Percentiles rank a stretch among this genome's conserved stretches.
phyloP scores from a whole-genome alignment of 192 early-diverging fungal genomes.

The Spizellomyces punctatus region DNA sequence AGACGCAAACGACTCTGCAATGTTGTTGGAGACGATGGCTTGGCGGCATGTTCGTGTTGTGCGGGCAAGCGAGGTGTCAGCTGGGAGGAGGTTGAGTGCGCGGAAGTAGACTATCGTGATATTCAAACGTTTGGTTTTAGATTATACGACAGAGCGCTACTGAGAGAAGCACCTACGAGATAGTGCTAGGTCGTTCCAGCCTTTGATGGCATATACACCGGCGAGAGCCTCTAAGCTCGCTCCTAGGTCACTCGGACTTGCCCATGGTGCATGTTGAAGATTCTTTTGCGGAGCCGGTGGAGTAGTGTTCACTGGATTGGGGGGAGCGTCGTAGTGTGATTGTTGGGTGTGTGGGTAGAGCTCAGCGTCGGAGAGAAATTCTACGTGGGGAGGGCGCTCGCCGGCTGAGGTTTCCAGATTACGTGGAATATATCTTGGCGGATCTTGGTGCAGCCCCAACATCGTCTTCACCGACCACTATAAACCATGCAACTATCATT shows the following conservation, averaged over 20 bases:
- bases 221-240: constrained; percentile 24
- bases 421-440: background rate
- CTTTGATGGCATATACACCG: constrained; percentile 7
- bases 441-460: constrained; percentile 3
- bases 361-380: background rate
- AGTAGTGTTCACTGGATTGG: background rate
- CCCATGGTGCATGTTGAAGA: constrained; percentile 19
- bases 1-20: constrained; percentile 14
- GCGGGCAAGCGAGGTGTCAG: background rate
- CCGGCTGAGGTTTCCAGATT: background rate
- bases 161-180: background rate
- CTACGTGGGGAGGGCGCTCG: background rate
- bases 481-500: background rate
- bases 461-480: constrained; percentile 23
- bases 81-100: constrained; percentile 10
- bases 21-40: constrained; percentile 29
- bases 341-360: no score
- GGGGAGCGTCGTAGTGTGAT: no score
- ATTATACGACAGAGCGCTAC: background rate
- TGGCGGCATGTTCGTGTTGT: constrained; percentile 6
- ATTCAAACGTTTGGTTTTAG: background rate
- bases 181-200: constrained; percentile 3
- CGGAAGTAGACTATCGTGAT: constrained; percentile 20
- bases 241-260: constrained; percentile 14
- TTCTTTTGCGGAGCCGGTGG: background rate